A percentile compares a stretch with the other conserved stretches of the same genome.
Conservation (phyloP, 2,329 filamentous ascomycete genomes). For the Dothidotthia symphoricarpi region DNA sequence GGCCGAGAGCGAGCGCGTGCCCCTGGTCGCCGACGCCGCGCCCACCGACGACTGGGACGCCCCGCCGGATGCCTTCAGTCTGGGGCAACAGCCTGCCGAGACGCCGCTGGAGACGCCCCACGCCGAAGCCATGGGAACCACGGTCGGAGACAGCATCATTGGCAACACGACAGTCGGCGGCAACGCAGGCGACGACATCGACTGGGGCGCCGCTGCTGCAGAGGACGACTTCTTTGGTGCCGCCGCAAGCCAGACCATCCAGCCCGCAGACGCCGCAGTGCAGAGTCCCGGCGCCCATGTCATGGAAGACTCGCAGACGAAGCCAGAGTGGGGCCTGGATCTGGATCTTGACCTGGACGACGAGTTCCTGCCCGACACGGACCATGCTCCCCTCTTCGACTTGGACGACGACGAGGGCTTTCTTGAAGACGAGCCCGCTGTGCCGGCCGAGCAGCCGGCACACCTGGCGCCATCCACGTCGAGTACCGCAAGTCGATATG, state of each 20-base stretch:
- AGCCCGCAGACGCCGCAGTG: conserved; percentile 17
- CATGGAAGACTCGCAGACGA: conserved; percentile 12
- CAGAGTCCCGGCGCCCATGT: conserved; percentile 23
- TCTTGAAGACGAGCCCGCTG: conserved; percentile 64
- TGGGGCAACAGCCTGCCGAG: conserved; percentile 28
- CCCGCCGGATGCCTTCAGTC: conserved; percentile 34
- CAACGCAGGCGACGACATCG: conserved; percentile 30
- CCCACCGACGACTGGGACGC: conserved; percentile 34
- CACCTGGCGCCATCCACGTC: conserved; percentile 17
- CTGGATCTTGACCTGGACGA: conserved; percentile 85
- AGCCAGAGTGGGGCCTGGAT: conserved; percentile 60
- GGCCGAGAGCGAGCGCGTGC: conserved; percentile 43
- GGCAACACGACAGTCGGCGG: conserved; percentile 32
- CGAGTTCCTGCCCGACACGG: conserved; percentile 62
- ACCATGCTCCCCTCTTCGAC: conserved; percentile 57
- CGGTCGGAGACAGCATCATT: conserved; percentile 32
- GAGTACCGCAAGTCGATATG: conserved; percentile 33
- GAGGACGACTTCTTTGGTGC: conserved; percentile 34
- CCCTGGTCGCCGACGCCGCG: conserved; percentile 44
- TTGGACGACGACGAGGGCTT: conserved; percentile 85
- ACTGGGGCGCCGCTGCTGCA: conserved; percentile 38
- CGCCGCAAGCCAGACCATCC: conserved; percentile 13
- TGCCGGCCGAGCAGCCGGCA: conserved; percentile 29
- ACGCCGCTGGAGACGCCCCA: conserved; percentile 21
- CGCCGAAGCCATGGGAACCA: conserved; percentile 32